Base-by-base conservation (phyloP, 768 basidiomycete genomes). In the Mycena rosella region DNA sequence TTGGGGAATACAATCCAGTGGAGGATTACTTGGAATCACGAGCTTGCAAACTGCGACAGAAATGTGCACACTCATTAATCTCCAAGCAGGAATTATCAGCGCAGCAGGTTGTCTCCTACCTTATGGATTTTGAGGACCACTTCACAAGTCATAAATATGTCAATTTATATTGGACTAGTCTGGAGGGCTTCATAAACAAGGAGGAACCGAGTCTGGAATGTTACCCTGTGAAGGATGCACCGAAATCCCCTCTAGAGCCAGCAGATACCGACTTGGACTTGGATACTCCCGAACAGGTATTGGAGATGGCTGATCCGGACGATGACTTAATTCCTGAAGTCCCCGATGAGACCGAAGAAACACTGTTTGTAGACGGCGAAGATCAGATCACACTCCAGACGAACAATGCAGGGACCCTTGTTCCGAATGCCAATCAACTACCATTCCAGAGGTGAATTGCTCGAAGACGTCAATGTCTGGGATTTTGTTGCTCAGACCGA, bases 391-490 rank as follows among this genome's bases (percentile, higher is more conserved):
- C 17, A 13, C 22, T 54, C 3, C 2, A 3, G 2, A 5, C 38
- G 9, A 34, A 20, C 15, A 10, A 4, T 2, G 11, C 5, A 2
- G 53, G 53, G 10, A 54, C n/a, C 3, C n/a, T 54, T 24, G 34
- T 54, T 26, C n/a, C 53, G 3, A 36, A 32, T 38, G 53, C 53
- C 3, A 54, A 34, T 38, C 53, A 54, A 54, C 38, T 54, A 54
- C 15, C 53, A 54, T 13, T 3, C n/a, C 17, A 4, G 53, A 3
- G 53, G 53, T 18, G 11, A 15, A 15, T 40, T 40, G 14, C 10
- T 29, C 2, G 30, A 32, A 13, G 32, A 26, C 9, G 22, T 60
- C 5, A 44, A 29, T 11, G 40, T 57, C 5, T 57, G 56, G 56
- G 56, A 57, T 20, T 57, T 57, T n/a, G 42, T 45, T 18, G 40